Evolutionary conservation across 2,329 filamentous ascomycete species (phyloP), one percentile per base, ranked within the genome.

Genomic region (Penicillium sp.): DNA sequence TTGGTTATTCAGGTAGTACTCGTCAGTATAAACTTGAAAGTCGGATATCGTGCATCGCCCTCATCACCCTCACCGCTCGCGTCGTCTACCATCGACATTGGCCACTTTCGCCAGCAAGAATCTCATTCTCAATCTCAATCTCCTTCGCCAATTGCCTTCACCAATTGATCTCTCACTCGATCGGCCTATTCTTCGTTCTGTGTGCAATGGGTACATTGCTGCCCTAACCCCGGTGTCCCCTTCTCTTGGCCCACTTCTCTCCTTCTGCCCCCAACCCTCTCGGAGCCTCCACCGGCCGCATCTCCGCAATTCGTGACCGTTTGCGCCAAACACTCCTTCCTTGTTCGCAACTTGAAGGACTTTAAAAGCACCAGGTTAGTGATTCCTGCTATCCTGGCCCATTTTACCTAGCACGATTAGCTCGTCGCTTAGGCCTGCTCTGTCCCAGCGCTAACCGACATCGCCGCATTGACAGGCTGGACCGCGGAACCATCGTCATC

Each of bases 401-500:
- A 46, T 24, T 46, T 8, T 29, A 46, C 34, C 41, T 51, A 36
- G 42, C 41, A 42, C 46, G n/a, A 12, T 15, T 24, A 42, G 12
- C 34, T 21, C 23, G 36, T 40, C n/a, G 46, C 45, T 45, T 36
- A 32, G 49, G 43, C 32, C 21, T 51, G 24, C 8, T 49, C 12
- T 27, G 42, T 41, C 46, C 12, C 53, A 54, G 44, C 51, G 49
- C 56, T 59, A 54, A 56, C 39, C 36, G 30, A 18, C 21, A 27
- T 56, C 45, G 54, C 56, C 48, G 48, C 54, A 52, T 46, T 51
- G 54, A 52, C 54, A 56, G 54, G 39, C 43, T 51, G 51, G 49
- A 49, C 42, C 51, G 48, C 54, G 54, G 51, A 54, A 59, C 46
- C 45, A 43, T 54, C 56, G 46, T 55, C 56, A 56, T 59, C 54